A percentile compares a stretch with the other conserved stretches of the same genome.
Conservation (phyloP, 1,284 basidiomycete genomes). For the Pseudomicrostroma phylloplanum region DNA sequence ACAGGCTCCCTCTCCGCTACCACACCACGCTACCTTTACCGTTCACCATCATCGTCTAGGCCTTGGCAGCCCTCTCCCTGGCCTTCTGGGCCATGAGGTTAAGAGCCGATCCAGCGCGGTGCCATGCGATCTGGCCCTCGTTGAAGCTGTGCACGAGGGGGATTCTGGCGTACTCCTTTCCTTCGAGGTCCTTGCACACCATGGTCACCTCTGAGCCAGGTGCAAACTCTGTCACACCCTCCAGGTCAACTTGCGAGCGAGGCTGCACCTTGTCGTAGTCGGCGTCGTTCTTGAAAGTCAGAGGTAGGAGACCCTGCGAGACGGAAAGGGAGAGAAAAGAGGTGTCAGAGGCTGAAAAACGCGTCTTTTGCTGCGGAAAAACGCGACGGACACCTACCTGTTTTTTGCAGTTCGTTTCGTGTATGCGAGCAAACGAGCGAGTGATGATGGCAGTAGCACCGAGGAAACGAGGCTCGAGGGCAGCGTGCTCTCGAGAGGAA, state of each 20-base stretch:
- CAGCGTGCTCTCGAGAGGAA: constrained; percentile 94
- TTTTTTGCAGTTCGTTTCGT: constrained; percentile 88
- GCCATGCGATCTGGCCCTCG: constrained; percentile 50
- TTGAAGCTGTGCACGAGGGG: constrained; percentile 48
- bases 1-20: too few species aligned
- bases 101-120: constrained; percentile 46
- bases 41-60: too few species aligned
- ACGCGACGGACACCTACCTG: constrained; percentile 18
- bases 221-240: constrained; percentile 43
- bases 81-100: constrained; percentile 45
- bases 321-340: too few species aligned
- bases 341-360: neutral
- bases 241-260: constrained; percentile 42
- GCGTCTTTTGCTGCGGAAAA: too few species aligned
- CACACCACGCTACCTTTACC: too few species aligned
- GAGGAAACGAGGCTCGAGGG: constrained; percentile 92
- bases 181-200: constrained; percentile 46
- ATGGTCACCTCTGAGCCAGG: constrained; percentile 42
- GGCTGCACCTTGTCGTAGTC: constrained; percentile 49
- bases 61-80: too few species aligned
- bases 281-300: constrained; percentile 43
- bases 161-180: constrained; percentile 31
- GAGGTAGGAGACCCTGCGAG: constrained; percentile 34
- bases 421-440: constrained; percentile 94
- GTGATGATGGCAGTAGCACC: constrained; percentile 92